phyloP scores from a whole-genome alignment of 2,329 filamentous ascomycete genomes.

The Fusarium austroafricanum region DNA sequence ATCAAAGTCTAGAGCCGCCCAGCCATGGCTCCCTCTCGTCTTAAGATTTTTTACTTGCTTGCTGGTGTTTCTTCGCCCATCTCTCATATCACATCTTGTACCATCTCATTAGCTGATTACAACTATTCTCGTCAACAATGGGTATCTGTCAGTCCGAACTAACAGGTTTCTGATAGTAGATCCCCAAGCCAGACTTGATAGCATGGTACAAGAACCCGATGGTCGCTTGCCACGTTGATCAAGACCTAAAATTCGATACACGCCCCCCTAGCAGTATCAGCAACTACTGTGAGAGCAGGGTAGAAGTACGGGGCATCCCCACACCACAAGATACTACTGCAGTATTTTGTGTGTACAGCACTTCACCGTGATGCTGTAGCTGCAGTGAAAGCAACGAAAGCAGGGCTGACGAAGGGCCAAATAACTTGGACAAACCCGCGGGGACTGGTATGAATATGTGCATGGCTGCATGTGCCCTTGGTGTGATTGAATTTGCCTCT shows the following conservation, averaged over 20 bases:
- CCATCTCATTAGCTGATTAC: neutral
- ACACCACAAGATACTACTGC: conserved; percentile 42
- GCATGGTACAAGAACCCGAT: conserved; percentile 31
- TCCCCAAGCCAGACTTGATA: conserved; percentile 6
- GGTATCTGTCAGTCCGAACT: neutral
- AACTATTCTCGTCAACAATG: neutral
- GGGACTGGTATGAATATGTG: conserved; percentile 30
- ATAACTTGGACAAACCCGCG: conserved; percentile 30
- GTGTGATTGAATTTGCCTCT: conserved; percentile 28
- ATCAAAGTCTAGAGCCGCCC: conserved; percentile 19
- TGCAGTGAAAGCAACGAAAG: conserved; percentile 28
- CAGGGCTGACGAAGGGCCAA: conserved; percentile 38
- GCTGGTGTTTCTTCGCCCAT: neutral
- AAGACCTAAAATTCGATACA: conserved; percentile 39
- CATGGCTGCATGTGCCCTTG: conserved; percentile 29
- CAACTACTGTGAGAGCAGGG: conserved; percentile 34
- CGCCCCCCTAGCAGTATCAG: conserved; percentile 36
- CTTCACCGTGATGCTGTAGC: conserved; percentile 35
- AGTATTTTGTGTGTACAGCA: conserved; percentile 35
- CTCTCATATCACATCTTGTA: neutral
- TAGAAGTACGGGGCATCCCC: conserved; percentile 39
- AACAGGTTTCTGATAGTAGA: conserved; percentile 4
- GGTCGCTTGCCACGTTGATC: conserved; percentile 52
- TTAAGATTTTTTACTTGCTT: neutral
- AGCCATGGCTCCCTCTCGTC: conserved; percentile 6